Evolutionary conservation across 2,329 filamentous ascomycete genomes (phyloP).

Genomic region (Arthroderma sp.): DNA sequence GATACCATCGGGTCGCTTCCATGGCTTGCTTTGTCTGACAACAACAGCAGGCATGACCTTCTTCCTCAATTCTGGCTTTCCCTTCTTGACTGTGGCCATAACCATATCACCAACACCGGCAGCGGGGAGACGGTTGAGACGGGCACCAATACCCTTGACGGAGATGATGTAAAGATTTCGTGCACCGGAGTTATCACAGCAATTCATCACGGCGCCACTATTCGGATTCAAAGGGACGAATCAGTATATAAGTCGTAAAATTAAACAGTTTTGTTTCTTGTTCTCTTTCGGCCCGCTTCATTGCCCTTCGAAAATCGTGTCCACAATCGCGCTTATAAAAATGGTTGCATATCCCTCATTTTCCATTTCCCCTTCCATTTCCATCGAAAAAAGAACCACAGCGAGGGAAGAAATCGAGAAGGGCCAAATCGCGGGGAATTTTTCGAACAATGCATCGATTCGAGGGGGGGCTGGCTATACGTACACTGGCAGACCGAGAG

Average conservation of each 20-base stretch:
- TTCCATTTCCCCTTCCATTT: no score
- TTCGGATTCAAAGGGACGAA: no score
- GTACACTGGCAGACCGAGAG: slow-evolving; percentile 99
- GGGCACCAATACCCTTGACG: slow-evolving; percentile 96
- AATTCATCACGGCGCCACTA: slow-evolving; percentile 99
- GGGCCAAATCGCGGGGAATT: slow-evolving; percentile 2
- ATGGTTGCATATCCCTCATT: no score
- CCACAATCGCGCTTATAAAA: no score
- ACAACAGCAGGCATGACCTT: slow-evolving; percentile 99
- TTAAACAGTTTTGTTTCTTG: no score
- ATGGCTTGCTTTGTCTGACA: slow-evolving; percentile 97
- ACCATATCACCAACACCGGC: slow-evolving; percentile 99
- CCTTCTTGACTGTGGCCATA: slow-evolving; percentile 99
- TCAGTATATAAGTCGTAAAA: no score
- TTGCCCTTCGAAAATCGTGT: no score
- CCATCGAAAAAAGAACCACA: no score
- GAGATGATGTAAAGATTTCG: slow-evolving; percentile 99
- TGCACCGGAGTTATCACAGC: slow-evolving; percentile 97
- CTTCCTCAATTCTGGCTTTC: slow-evolving; percentile 99
- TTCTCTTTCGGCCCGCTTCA: no score
- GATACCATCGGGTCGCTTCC: slow-evolving; percentile 95
- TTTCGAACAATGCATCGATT: no score
- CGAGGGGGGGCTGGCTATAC: slow-evolving; percentile 24
- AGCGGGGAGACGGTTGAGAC: slow-evolving; percentile 92
- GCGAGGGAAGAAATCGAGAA: no score